phyloP scores from a whole-genome alignment of 257 asterid species.

The Solanum pennellii region DNA sequence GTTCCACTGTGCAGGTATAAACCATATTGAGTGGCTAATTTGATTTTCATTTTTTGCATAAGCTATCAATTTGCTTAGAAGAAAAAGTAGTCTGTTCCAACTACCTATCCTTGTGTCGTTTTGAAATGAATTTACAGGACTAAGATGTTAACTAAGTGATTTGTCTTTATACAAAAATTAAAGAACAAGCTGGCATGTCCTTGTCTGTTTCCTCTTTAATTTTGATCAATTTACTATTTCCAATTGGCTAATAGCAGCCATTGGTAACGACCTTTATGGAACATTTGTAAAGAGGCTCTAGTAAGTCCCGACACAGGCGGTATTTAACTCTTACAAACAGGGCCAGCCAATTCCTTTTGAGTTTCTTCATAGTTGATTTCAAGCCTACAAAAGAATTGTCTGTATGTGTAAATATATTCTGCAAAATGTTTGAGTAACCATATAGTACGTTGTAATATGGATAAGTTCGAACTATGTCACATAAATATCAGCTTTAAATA shows the following conservation, averaged over 20 bases:
- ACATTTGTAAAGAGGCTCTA: too few relatives aligned
- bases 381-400: not conserved
- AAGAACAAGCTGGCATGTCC: not conserved
- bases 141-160: not conserved
- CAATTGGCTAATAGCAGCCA: not conserved
- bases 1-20: constrained; percentile 85
- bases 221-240: not conserved
- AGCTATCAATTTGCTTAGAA: not conserved
- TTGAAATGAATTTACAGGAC: not conserved
- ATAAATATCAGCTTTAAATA: not conserved
- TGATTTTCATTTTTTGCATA: not conserved
- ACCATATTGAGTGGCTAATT: not conserved
- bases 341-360: not conserved
- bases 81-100: not conserved
- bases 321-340: not conserved
- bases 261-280: not conserved
- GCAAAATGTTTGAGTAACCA: not conserved
- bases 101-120: not conserved
- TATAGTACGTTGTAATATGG: not conserved
- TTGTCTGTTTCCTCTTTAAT: not conserved
- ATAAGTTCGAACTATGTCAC: not conserved
- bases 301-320: not conserved
- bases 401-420: not conserved
- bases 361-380: not conserved
- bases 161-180: not conserved